Conservation (phyloP, 768 basidiomycete genomes). For the Trichaptum fuscoviolaceum region DNA sequence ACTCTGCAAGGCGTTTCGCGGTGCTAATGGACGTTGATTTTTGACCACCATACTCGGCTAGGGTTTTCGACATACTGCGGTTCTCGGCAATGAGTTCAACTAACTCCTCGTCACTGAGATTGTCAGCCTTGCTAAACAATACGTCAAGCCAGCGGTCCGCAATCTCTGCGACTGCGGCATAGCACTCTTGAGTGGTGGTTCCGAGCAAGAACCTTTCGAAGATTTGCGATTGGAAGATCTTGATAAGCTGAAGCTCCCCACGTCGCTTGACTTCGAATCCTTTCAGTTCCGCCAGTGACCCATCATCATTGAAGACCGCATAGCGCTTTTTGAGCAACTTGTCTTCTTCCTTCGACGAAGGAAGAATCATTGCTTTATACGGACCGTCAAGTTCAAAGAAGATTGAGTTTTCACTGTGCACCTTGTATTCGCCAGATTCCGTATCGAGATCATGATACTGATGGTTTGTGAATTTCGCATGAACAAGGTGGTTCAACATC, state of each 20-base stretch:
- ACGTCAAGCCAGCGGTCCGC: slow-evolving; percentile 98
- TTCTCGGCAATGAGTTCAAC: slow-evolving; percentile 99
- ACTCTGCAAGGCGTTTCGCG: slow-evolving; percentile 90
- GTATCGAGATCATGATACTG: slow-evolving; percentile 93
- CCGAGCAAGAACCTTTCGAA: slow-evolving; percentile 98
- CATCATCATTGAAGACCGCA: slow-evolving; percentile 98
- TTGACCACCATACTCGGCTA: slow-evolving; percentile 93
- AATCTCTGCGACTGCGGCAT: slow-evolving; percentile 86
- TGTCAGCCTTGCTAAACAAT: slow-evolving; percentile 81
- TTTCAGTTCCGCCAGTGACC: slow-evolving; percentile 95
- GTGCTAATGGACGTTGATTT: slow-evolving; percentile 99
- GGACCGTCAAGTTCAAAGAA: slow-evolving; percentile 99
- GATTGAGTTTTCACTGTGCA: slow-evolving; percentile 96
- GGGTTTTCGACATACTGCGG: slow-evolving; percentile 93
- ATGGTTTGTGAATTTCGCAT: slow-evolving; percentile 93
- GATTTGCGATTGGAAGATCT: slow-evolving; percentile 97
- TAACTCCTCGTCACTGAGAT: slow-evolving; percentile 83
- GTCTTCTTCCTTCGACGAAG: slow-evolving; percentile 98
- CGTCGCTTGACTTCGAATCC: slow-evolving; percentile 99
- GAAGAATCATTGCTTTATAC: slow-evolving; percentile 98
- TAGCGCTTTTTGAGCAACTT: slow-evolving; percentile 98
- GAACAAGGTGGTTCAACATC: slow-evolving; percentile 97
- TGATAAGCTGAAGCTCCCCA: slow-evolving; percentile 97
- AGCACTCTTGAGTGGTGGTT: slow-evolving; percentile 90
- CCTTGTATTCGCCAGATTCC: slow-evolving; percentile 74